Evolutionary conservation across 345 rosid genomes (phyloP), one percentile per base, ranked within the genome.

Genomic region (Psidium friedrichsthalianum): DNA sequence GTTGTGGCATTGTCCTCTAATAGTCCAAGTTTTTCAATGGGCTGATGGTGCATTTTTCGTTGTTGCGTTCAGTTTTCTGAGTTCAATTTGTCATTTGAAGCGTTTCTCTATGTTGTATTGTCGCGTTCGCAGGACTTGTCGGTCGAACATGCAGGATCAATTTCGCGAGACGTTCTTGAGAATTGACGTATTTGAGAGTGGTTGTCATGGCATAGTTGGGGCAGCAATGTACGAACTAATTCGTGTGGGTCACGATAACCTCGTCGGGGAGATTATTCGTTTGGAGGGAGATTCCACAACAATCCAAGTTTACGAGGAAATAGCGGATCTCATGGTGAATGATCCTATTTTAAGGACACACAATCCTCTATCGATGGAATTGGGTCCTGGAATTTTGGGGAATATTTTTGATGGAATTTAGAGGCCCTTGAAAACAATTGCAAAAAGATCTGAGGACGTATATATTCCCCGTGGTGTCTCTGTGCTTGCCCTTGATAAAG

Each of bases 181-280:
- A n/a, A n/a, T n/a, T n/a, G n/a, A n/a, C n/a, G n/a, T n/a, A n/a
- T n/a, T n/a, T n/a, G n/a, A n/a, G n/a, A 1, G 99, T 98, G 51
- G 99, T 98, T 82, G 91, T 98, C 53, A 97, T 92, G 99, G 99
- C 89, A 97, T 97, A 99, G 98, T 94, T 40, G 99, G 99, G 82
- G 99, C 99, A 86, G 99, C 99, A 61, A 98, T 98, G 99, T 96
- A 98, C 84, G 99, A 98, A 88, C 90, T 98, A 80, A 99, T 98
- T 84, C 99, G 99, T 88, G 99, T 98, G 83, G 99, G 99, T 5
- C 93, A 98, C 88, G 99, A 97, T 91, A 95, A 95, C 27, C 89
- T 96, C 88, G 96, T 97, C 29, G 99, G 99, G 83, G 99, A 97
- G 90, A 98, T 98, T 84, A 98, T 98, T 82, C 94, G 99, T 82